Evolutionary conservation across 768 basidiomycete genomes (phyloP).

Genomic region (Suillus variegatus): DNA sequence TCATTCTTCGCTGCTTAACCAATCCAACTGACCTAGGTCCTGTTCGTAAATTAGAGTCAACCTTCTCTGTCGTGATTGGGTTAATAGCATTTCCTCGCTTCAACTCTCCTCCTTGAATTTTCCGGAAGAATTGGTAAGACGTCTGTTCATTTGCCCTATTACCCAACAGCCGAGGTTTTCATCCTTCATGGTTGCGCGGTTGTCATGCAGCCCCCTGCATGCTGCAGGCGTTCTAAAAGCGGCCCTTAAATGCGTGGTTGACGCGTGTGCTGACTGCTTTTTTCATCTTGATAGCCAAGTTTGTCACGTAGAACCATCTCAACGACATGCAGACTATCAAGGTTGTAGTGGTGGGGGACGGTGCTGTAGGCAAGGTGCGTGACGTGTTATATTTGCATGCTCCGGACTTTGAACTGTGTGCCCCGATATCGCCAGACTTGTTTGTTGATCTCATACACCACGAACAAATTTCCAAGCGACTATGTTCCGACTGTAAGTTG

Average conservation of each 20-base stretch:
- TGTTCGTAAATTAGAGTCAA: conserved; percentile 23
- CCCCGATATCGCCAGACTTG: conserved; percentile 63
- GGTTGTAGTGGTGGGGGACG: conserved; percentile 96
- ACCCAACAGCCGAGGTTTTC: conserved; percentile 14
- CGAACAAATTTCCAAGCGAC: conserved; percentile 98
- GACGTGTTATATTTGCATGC: neutral
- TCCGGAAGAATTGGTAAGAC: conserved; percentile 26
- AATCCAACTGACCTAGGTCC: conserved; percentile 23
- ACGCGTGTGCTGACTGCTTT: conserved; percentile 15
- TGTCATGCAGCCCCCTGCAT: conserved; percentile 29
- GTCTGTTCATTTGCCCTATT: conserved; percentile 9
- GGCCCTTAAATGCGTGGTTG: conserved; percentile 24
- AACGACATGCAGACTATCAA: conserved; percentile 91
- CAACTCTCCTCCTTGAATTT: conserved; percentile 24
- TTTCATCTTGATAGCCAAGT: conserved; percentile 14
- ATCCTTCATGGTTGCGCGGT: conserved; percentile 26
- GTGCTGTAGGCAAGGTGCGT: conserved; percentile 96
- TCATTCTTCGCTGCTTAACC: conserved; percentile 9
- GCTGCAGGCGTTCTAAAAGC: conserved; percentile 21
- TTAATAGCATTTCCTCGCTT: conserved; percentile 16
- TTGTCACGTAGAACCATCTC: conserved; percentile 19
- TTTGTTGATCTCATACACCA: conserved; percentile 95
- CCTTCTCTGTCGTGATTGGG: conserved; percentile 30
- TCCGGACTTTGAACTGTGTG: neutral
- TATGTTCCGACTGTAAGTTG: conserved; percentile 93